Evolutionary conservation across 495 filamentous ascomycete species (phyloP), one percentile per base, ranked within the genome.

Genomic region (Tuber borchii): DNA sequence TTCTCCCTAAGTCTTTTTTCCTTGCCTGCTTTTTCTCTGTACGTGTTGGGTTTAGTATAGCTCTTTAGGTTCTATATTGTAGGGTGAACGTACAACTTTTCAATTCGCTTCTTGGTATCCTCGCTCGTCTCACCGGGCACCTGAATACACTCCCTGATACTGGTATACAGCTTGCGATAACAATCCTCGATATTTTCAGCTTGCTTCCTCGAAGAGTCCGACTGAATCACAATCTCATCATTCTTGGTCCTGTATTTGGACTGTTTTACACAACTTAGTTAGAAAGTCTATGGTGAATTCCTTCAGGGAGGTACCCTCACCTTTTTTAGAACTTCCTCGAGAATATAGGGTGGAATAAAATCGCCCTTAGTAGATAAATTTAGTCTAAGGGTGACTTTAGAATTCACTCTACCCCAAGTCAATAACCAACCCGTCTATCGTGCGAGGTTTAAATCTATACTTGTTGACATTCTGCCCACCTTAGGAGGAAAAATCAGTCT

Each of bases 391-490:
- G 92, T 97, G 17, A 94, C 95, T 84, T 99, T 99, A 22, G 92
- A 92, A 83, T 94, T 95, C 40, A 96, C 93, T 84, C 95, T 99
- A 83, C 82, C 26, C 48, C 70, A 70, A 68, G 48, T 17, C 9
- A 73, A n/a, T 48, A 70, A 16, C 74, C 46, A 37, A 22, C 10
- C 22, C 43, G 72, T 71, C 45, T 46, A 61, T 19, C 46, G n/a
- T 37, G 31, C 39, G 61, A 34, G 71, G 69, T 37, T 46, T 74
- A 48, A 68, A 71, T 76, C 86, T 89, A 77, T 86, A 97, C 95
- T 97, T 97, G 84, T 99, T 99, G 69, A 95, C 93, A 85, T 97
- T 95, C 82, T 99, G 95, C 9, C 95, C 95, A 31, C 95, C 80
- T 79, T 76, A 37, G 68, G 42, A 73, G 45, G 10, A 48, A 79